These are phyloP conservation scores for Stephanodiscus triporus DNA, from an alignment of 108 stramenopile genomes.

Conservation along the genomic window DNA sequence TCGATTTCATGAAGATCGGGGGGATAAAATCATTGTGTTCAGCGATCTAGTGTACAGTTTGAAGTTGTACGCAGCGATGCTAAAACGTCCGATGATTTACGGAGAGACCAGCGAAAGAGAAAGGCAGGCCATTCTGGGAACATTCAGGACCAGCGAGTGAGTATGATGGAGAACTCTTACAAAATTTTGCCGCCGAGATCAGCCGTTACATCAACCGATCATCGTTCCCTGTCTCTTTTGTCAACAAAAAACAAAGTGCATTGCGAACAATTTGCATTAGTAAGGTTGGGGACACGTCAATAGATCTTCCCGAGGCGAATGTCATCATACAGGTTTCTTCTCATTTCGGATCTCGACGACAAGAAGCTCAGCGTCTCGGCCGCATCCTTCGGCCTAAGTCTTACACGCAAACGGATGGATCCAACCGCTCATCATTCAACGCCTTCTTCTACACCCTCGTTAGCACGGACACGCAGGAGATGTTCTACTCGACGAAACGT, in stretches of 20 bases:
- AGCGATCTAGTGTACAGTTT: constrained; percentile 93
- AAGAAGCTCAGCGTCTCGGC: constrained; percentile 99
- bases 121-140: constrained; percentile 90
- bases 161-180: constrained; percentile 10
- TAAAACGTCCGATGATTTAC: constrained; percentile 90
- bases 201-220: neutral
- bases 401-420: constrained; percentile 88
- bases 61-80: constrained; percentile 87
- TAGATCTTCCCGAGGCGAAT: constrained; percentile 99
- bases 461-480: constrained; percentile 97
- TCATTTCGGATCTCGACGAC: constrained; percentile 97
- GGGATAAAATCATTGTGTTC: constrained; percentile 99
- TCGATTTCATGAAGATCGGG: constrained; percentile 91
- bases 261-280: constrained; percentile 93
- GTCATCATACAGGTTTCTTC: constrained; percentile 99
- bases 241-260: constrained; percentile 33
- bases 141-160: constrained; percentile 83
- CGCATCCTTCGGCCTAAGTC: constrained; percentile 97
- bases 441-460: constrained; percentile 99
- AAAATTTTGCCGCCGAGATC: neutral
- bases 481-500: constrained; percentile 97
- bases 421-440: constrained; percentile 91
- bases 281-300: constrained; percentile 98
- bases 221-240: neutral
- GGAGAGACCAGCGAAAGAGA: constrained; percentile 96